Evolutionary conservation across 108 stramenopile genomes (phyloP).

Genomic region (Conticribra guillardii): DNA sequence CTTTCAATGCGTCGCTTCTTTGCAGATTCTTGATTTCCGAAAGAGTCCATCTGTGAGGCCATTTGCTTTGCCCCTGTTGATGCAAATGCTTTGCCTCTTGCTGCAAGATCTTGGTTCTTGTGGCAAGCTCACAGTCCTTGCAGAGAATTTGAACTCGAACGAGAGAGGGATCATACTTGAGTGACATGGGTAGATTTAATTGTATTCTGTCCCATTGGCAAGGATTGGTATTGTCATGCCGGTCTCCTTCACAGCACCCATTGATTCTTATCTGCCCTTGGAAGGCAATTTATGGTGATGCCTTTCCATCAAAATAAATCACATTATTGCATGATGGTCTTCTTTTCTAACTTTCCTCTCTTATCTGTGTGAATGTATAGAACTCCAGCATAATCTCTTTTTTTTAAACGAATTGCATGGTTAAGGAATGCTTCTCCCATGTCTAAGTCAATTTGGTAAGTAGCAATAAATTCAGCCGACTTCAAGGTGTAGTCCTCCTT

Average conservation of each 20-base stretch:
- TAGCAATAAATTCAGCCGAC: background rate
- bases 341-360: background rate
- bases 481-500: slow-evolving; percentile 8
- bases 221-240: background rate
- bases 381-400: slow-evolving; percentile 11
- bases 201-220: slow-evolving; percentile 8
- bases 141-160: background rate
- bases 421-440: slow-evolving; percentile 23
- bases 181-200: slow-evolving; percentile 2
- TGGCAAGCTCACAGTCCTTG: background rate
- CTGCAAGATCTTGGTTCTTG: background rate
- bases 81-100: background rate
- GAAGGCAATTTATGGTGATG: slow-evolving; percentile 6
- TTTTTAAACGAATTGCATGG: background rate
- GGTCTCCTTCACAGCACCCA: background rate
- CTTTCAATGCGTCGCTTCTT: background rate
- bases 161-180: background rate
- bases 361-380: slow-evolving; percentile 9
- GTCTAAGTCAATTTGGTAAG: slow-evolving; percentile 17
- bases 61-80: background rate
- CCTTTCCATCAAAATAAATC: slow-evolving; percentile 11
- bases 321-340: background rate
- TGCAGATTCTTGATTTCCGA: background rate
- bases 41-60: background rate
- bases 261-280: slow-evolving; percentile 1